Evolutionary conservation across 148 eudicot genomes (phyloP).

Genomic region (Persicaria tinctoria): DNA sequence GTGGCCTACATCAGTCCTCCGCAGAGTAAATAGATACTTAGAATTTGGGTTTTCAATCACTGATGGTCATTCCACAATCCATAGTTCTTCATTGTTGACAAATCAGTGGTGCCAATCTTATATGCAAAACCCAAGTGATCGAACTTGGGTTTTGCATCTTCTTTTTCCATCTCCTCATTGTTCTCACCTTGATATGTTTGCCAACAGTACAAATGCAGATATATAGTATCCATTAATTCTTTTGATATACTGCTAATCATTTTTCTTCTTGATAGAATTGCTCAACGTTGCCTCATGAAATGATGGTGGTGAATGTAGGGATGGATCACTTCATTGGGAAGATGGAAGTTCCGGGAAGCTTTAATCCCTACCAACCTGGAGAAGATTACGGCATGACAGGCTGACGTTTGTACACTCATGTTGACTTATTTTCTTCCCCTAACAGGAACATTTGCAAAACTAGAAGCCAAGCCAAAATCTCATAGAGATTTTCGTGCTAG

Average conservation of each 20-base stretch:
- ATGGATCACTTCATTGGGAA: slow-evolving; percentile 58
- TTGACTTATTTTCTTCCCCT: slow-evolving; percentile 6
- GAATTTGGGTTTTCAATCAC: no score
- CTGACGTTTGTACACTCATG: slow-evolving; percentile 18
- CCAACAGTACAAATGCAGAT: not conserved
- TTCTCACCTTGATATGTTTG: not conserved
- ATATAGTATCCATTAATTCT: not conserved
- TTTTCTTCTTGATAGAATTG: not conserved
- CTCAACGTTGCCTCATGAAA: not conserved
- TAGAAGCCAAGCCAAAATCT: slow-evolving; percentile 35
- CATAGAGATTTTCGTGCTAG: slow-evolving; percentile 32
- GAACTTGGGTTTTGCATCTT: not conserved
- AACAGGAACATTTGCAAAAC: slow-evolving; percentile 11
- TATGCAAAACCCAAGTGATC: not conserved
- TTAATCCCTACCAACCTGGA: slow-evolving; percentile 33
- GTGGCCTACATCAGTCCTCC: not conserved
- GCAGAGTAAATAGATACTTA: not conserved
- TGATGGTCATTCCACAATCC: no score
- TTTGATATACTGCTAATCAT: not conserved
- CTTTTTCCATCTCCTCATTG: not conserved
- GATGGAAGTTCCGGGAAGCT: slow-evolving; percentile 56
- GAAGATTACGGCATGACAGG: slow-evolving; percentile 61
- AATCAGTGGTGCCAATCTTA: not conserved
- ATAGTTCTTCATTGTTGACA: not conserved
- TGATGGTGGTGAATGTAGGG: slow-evolving; percentile 32